Evolutionary conservation across 305 asterid genomes (phyloP).

Genomic region (Fraxinus sp.): DNA sequence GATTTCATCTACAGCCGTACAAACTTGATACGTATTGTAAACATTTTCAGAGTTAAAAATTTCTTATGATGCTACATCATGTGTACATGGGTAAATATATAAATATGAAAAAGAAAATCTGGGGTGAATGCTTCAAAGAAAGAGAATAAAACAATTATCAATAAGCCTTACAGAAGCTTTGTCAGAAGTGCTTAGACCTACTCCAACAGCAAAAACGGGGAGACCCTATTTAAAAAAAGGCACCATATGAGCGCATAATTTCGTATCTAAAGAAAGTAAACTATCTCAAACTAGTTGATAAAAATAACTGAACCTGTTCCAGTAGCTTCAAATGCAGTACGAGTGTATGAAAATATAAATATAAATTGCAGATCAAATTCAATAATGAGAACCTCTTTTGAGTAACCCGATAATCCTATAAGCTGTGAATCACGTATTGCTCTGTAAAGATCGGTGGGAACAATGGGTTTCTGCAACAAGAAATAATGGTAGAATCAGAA

Average conservation of each 20-base stretch:
- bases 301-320: conserved; percentile 18
- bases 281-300: not conserved
- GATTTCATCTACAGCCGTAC: not conserved
- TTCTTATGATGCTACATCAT: not conserved
- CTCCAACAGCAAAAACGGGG: conserved; percentile 77
- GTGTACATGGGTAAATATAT: not conserved
- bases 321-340: conserved; percentile 15
- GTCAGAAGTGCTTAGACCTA: conserved; percentile 72
- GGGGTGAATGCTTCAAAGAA: conserved; percentile 16
- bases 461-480: conserved; percentile 67
- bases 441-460: conserved; percentile 65
- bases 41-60: not conserved
- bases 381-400: conserved; percentile 56
- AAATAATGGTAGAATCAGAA: conserved; percentile 18
- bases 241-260: conserved; percentile 1
- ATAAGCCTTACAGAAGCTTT: conserved; percentile 71
- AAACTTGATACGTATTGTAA: not conserved
- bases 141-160: conserved; percentile 3
- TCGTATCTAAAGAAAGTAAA: conserved; percentile 18
- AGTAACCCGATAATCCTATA: conserved; percentile 76
- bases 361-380: not conserved
- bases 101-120: conserved; percentile 8
- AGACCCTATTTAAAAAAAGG: conserved; percentile 48
- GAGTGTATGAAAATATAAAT: not conserved
- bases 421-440: conserved; percentile 82